These are phyloP conservation scores for Saturnispora galanensis DNA, from an alignment of 805 yeast genomes.

Conservation along the genomic window DNA sequence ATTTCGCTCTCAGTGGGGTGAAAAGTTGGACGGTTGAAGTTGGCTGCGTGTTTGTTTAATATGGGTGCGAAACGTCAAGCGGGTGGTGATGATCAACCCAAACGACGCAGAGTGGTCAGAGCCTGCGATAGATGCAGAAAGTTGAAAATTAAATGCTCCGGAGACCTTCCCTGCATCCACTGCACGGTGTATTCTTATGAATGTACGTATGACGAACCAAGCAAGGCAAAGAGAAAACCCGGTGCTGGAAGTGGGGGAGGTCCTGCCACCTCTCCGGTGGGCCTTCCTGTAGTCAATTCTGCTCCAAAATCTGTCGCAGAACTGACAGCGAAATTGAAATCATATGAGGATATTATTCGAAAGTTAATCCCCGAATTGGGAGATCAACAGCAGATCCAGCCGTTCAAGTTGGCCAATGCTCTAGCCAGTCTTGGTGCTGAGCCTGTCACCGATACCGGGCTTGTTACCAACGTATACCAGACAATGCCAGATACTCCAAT, in stretches of 20 bases:
- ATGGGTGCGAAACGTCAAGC: not conserved
- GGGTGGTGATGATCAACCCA: constrained; percentile 13
- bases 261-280: too few relatives aligned
- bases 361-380: constrained; percentile 26
- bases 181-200: constrained; percentile 82
- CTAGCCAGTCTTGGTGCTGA: constrained; percentile 16
- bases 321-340: constrained; percentile 22
- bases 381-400: constrained; percentile 26
- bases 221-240: constrained; percentile 28
- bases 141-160: constrained; percentile 45
- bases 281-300: not conserved
- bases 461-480: constrained; percentile 21
- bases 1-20: constrained; percentile 1
- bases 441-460: constrained; percentile 15
- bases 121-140: constrained; percentile 46
- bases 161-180: constrained; percentile 38
- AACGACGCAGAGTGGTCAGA: constrained; percentile 32
- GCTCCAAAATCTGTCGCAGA: constrained; percentile 24
- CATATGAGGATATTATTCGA: constrained; percentile 27
- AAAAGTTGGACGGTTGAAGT: not conserved
- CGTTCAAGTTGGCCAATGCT: constrained; percentile 24
- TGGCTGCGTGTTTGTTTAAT: not conserved
- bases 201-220: constrained; percentile 77
- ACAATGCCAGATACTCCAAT: constrained; percentile 26
- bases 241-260: too few relatives aligned